These are phyloP conservation scores for Penicillium italicum DNA, from an alignment of 2,329 filamentous ascomycete species.

Conservation along the genomic window DNA sequence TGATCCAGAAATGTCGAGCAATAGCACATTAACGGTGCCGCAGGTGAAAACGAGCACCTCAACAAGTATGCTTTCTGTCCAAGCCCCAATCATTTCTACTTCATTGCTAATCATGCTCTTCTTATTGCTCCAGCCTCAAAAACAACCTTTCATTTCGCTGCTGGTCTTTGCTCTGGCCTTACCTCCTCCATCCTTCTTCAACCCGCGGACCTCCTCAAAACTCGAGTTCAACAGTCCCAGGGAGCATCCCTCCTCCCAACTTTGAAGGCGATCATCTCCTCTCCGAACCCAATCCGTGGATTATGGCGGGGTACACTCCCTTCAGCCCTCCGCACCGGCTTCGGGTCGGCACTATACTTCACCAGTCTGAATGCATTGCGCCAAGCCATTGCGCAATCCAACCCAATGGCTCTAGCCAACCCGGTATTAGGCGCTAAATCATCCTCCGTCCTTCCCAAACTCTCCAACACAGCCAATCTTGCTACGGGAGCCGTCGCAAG, in stretches of 20 bases:
- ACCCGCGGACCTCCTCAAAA: conserved; percentile 94
- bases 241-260: conserved; percentile 65
- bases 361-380: conserved; percentile 79
- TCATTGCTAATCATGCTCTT: background rate
- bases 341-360: conserved; percentile 93
- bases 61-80: conserved; percentile 24
- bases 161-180: conserved; percentile 82
- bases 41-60: conserved; percentile 29
- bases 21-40: conserved; percentile 28
- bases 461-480: conserved; percentile 81
- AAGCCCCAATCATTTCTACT: background rate
- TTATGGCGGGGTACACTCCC: conserved; percentile 93
- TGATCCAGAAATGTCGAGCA: conserved; percentile 30
- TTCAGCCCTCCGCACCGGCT: conserved; percentile 86
- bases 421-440: conserved; percentile 30
- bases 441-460: conserved; percentile 73
- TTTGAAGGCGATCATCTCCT: conserved; percentile 65
- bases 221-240: conserved; percentile 82
- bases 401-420: conserved; percentile 39
- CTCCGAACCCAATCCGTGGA: conserved; percentile 63
- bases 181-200: conserved; percentile 87
- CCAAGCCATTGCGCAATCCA: conserved; percentile 55
- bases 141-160: conserved; percentile 74
- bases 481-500: conserved; percentile 78
- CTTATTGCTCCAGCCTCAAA: conserved; percentile 33